phyloP scores from a whole-genome alignment of 140 eudicot genomes.

The Senecio squalidus region DNA sequence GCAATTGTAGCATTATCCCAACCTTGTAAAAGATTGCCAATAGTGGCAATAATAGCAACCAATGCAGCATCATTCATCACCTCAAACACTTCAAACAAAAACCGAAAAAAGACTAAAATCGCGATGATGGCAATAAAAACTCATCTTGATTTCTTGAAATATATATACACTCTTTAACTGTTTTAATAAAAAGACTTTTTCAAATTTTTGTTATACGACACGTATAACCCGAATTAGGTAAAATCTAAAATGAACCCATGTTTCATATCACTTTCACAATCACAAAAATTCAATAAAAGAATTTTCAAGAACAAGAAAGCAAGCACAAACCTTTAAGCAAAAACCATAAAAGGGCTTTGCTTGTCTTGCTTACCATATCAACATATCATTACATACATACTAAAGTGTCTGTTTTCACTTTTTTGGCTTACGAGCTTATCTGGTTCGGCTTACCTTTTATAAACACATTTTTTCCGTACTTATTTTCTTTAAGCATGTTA shows the following conservation, averaged over 20 bases:
- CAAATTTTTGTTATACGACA: conserved; percentile 6
- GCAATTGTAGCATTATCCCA: conserved; percentile 73
- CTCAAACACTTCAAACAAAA: conserved; percentile 18
- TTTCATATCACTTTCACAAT: neutral
- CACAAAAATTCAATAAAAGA: conserved; percentile 3
- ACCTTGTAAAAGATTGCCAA: conserved; percentile 64
- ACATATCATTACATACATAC: neutral
- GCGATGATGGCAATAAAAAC: neutral
- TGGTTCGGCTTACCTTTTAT: too few species aligned
- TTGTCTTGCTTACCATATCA: conserved; percentile 9
- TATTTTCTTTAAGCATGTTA: neutral
- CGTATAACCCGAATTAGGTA: neutral
- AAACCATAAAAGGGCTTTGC: conserved; percentile 3
- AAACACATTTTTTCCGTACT: too few species aligned
- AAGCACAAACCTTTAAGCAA: conserved; percentile 18
- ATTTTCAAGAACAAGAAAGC: conserved; percentile 16
- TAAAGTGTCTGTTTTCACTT: too few species aligned
- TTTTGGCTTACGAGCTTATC: too few species aligned
- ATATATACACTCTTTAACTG: neutral
- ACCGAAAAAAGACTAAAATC: neutral
- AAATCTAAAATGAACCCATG: conserved; percentile 1
- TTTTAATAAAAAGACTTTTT: too few species aligned
- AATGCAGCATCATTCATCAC: conserved; percentile 55
- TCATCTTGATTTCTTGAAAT: conserved; percentile 13
- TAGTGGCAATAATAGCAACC: conserved; percentile 54